These are phyloP conservation scores for Mycena epipterygia DNA, from an alignment of 768 basidiomycete genomes.

Conservation along the genomic window DNA sequence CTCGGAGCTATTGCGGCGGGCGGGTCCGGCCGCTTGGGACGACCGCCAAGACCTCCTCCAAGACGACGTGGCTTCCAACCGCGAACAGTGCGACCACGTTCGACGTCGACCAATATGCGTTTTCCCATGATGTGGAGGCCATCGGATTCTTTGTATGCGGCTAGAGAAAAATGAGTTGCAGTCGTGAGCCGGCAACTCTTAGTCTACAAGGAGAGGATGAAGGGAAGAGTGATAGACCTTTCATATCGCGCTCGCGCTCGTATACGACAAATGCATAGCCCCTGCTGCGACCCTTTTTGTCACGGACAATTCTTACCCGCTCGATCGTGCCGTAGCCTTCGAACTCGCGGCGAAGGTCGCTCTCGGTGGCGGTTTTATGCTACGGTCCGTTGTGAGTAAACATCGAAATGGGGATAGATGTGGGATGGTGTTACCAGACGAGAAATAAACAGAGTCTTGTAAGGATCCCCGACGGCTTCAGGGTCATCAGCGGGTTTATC, in stretches of 20 bases:
- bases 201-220: slow-evolving; percentile 26
- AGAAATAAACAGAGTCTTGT: slow-evolving; percentile 98
- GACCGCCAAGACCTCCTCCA: slow-evolving; percentile 99
- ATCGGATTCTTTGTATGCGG: slow-evolving; percentile 99
- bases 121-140: slow-evolving; percentile 97
- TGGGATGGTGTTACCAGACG: slow-evolving; percentile 76
- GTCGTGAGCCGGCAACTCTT: slow-evolving; percentile 33
- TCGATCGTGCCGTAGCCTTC: slow-evolving; percentile 96
- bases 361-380: slow-evolving; percentile 94
- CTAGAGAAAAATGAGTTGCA: slow-evolving; percentile 52
- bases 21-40: slow-evolving; percentile 86
- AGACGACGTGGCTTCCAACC: slow-evolving; percentile 98
- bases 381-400: slow-evolving; percentile 49
- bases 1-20: slow-evolving; percentile 43
- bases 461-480: slow-evolving; percentile 95
- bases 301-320: slow-evolving; percentile 91
- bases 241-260: slow-evolving; percentile 99
- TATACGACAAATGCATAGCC: slow-evolving; percentile 99
- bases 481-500: slow-evolving; percentile 95
- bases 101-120: slow-evolving; percentile 96
- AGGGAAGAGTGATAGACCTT: slow-evolving; percentile 69
- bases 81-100: slow-evolving; percentile 96
- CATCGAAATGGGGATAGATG: not conserved
- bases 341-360: slow-evolving; percentile 94
- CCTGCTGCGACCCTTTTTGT: slow-evolving; percentile 88